Base-by-base conservation (phyloP, 2,329 filamentous ascomycete genomes). In the Sphaerulina musiva region DNA sequence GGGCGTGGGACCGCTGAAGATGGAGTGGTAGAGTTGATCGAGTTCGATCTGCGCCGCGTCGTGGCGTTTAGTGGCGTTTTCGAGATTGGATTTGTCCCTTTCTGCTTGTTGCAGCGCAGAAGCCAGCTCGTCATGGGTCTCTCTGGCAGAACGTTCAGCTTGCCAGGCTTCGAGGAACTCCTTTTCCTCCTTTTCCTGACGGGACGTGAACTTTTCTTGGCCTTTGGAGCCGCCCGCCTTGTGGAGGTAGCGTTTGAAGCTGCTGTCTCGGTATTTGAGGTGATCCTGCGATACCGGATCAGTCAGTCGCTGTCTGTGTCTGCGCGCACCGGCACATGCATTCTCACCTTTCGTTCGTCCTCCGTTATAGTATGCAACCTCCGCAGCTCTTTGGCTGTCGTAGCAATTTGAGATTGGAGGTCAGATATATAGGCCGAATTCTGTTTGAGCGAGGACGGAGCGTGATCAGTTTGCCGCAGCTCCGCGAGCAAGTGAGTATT, bases 141-240 rank as follows among this genome's bases (percentile, higher is more conserved):
- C 71, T 44, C 74, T 72, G 41, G 75, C 74, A 23, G 74, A 70
- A 23, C 77, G 72, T 54, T 77, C 71, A 31, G 74, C 66, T 55
- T 80, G 75, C 45, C 80, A 71, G 0, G 74, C 79, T 44, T 78
- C 74, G 26, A 79, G 72, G 64, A 80, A 82, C 57, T 81, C 79
- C 42, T 70, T 67, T 64, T 82, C 79, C 64, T 81, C 79, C 57
- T 77, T 78, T 46, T 73, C 72, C 11, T 78, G 76, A 47, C 72
- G 73, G n/a, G 72, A 72, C 12, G 70, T 68, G 58, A 79, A 79
- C 48, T 74, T 74, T n/a, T 73, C 75, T 32, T 64, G 52, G 14
- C 65, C 63, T 41, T 72, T 72, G 57, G 75, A 75, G 29, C 79
- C 76, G 4, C 74, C 70, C 8, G 79, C 69, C 55, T 74, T 78